Conservation (phyloP, 148 eudicot genomes). For the Hydrangea macrophylla region DNA sequence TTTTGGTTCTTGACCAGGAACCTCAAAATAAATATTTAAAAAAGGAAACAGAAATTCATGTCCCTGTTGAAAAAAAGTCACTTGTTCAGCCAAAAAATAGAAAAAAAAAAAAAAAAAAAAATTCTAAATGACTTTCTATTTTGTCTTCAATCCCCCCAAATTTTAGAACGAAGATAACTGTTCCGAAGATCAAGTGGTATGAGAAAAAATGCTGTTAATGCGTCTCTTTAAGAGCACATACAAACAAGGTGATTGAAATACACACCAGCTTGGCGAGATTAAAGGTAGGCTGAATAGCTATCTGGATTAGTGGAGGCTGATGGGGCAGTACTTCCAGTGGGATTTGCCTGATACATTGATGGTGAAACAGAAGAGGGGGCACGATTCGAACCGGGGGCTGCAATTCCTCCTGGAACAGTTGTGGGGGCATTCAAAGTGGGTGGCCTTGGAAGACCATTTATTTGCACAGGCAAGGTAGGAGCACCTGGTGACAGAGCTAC, state of each 20-base stretch:
- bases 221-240: too few relatives aligned
- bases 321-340: constrained; percentile 4
- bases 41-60: too few relatives aligned
- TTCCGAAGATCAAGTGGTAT: too few relatives aligned
- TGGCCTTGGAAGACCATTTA: constrained; percentile 18
- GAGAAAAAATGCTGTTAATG: too few relatives aligned
- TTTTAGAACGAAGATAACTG: too few relatives aligned
- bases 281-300: constrained; percentile 14
- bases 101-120: too few relatives aligned
- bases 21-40: too few relatives aligned
- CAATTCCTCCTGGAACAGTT: constrained; percentile 12
- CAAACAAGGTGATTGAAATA: not conserved
- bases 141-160: too few relatives aligned
- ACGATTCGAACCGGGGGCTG: not conserved
- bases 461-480: constrained; percentile 35
- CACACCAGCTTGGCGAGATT: constrained; percentile 3
- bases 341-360: constrained; percentile 9
- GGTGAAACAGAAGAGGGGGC: constrained; percentile 9
- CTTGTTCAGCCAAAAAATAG: too few relatives aligned
- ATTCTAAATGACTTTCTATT: too few relatives aligned
- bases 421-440: constrained; percentile 6
- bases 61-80: too few relatives aligned
- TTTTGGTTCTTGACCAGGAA: too few relatives aligned
- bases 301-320: constrained; percentile 13
- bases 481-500: constrained; percentile 34